Percentiles rank a stretch among this genome's conserved stretches.
Evolutionary conservation across 768 basidiomycete species (phyloP).

Genomic region (Podaxis sp.): DNA sequence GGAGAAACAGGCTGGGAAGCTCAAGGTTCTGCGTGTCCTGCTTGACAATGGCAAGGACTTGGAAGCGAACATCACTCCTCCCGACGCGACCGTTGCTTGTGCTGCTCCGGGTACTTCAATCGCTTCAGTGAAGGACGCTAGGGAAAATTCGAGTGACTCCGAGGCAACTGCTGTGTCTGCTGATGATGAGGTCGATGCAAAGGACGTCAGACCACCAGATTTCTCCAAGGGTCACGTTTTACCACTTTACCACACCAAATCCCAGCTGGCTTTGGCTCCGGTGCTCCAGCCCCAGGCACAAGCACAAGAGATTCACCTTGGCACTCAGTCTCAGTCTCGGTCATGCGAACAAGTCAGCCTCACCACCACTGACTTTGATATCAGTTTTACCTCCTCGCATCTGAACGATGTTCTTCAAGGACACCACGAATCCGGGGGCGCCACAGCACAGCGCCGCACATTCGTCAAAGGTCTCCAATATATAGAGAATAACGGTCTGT

Average conservation of each 20-base stretch:
- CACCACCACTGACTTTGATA: not conserved
- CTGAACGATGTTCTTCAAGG: not conserved
- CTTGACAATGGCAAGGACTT: not conserved
- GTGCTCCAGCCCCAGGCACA: not conserved
- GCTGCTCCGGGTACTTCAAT: not conserved
- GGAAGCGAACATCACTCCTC: slow-evolving; percentile 6
- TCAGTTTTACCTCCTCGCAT: not conserved
- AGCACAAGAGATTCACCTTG: not conserved
- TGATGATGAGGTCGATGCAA: not conserved
- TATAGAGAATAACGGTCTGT: slow-evolving; percentile 1
- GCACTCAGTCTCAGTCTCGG: not conserved
- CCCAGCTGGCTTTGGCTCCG: not conserved
- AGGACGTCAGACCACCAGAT: not conserved
- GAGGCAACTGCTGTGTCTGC: not conserved
- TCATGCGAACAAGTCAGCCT: not conserved
- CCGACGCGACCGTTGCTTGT: not conserved
- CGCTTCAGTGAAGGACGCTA: not conserved
- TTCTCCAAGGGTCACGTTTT: not conserved
- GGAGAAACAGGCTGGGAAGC: too few species aligned
- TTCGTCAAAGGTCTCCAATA: slow-evolving; percentile 11
- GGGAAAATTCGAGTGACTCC: not conserved
- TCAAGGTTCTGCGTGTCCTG: not conserved
- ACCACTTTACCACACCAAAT: not conserved
- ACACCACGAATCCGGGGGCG: not conserved
- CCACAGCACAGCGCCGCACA: not conserved